Evolutionary conservation across 768 basidiomycete genomes (phyloP).

Genomic region (Clathrus columnatus): DNA sequence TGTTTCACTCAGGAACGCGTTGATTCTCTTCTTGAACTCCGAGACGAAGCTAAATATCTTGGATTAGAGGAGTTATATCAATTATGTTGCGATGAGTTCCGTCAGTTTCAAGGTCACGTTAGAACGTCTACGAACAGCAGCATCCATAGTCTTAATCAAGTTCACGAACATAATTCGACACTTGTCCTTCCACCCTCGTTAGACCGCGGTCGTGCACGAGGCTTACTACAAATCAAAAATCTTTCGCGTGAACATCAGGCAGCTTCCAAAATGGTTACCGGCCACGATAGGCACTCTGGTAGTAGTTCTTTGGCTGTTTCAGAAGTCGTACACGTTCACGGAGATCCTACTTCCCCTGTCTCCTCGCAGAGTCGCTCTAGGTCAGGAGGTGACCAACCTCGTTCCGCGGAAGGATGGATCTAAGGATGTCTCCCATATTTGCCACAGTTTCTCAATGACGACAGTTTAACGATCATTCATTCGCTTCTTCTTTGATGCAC

Average conservation of each 20-base stretch:
- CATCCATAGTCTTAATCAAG: background rate
- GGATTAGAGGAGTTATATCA: constrained; percentile 54
- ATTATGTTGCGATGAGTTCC: constrained; percentile 62
- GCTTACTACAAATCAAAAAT: background rate
- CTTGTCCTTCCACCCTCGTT: background rate
- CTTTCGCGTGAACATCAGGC: background rate
- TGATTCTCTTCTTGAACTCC: constrained; percentile 62
- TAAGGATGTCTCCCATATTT: no score
- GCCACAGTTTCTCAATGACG: no score
- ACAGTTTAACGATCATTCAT: no score
- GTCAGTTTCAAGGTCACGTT: constrained; percentile 19
- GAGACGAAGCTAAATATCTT: constrained; percentile 74
- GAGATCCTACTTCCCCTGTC: background rate
- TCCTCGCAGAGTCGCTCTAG: background rate
- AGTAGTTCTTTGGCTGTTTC: background rate
- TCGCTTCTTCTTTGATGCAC: no score
- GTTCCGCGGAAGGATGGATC: background rate
- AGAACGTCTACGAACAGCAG: background rate
- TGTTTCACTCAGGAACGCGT: constrained; percentile 36
- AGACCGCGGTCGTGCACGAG: background rate
- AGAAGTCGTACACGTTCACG: background rate
- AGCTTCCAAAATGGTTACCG: background rate
- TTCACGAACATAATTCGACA: background rate
- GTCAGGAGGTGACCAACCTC: background rate
- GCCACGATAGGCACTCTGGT: background rate